Base-by-base conservation (phyloP, 2,329 filamentous ascomycete genomes). In the Juglanconis sp. region DNA sequence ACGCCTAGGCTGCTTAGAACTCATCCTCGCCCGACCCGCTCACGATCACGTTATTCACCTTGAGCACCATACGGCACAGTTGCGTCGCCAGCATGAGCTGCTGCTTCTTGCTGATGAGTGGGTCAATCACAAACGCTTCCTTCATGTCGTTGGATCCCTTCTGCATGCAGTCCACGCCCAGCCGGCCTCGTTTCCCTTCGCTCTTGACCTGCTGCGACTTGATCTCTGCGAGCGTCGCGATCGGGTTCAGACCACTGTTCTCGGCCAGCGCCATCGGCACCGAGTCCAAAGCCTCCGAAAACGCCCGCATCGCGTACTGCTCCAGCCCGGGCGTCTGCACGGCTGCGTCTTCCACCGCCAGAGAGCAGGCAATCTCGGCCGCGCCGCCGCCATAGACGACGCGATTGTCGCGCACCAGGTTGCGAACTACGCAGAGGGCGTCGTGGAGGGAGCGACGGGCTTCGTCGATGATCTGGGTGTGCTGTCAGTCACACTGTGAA, bases 281-380 rank as follows among this genome's bases (percentile, higher is more conserved):
- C 1, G 91, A 84, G 75, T 99, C 95, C 40, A 99, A 86, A 5
- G 95, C 96, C 76, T 98, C 94, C 63, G 95, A 86, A 73, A 99
- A 99, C 31, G 95, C 95, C 64, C 95, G 91, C 94, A 99, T 99
- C 66, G 94, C 93, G 76, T 99, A 99, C 78, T 99, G 95, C 78
- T 97, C 94, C 44, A 99, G 86, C n/a, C 95, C 95, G 31, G 93
- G 91, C 56, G 92, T 96, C 87, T 96, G 91, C 71, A 93, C 88
- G 48, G 94, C 94, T 32, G 92, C 94, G 69, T 97, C 93, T 76
- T 98, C 94, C 50, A 99, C 94, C 3, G 95, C 95, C 58, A 99
- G 80, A 30, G 92, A 96, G 82, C 96, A 99, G 64, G 96, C 93
- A 73, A 99, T 96, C 76, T 99, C 95, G 52, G 95, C 94, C 35